Evolutionary conservation across 139 green algal species (phyloP), one percentile per base, ranked within the genome.

Genomic region (Picochlorum sp.): DNA sequence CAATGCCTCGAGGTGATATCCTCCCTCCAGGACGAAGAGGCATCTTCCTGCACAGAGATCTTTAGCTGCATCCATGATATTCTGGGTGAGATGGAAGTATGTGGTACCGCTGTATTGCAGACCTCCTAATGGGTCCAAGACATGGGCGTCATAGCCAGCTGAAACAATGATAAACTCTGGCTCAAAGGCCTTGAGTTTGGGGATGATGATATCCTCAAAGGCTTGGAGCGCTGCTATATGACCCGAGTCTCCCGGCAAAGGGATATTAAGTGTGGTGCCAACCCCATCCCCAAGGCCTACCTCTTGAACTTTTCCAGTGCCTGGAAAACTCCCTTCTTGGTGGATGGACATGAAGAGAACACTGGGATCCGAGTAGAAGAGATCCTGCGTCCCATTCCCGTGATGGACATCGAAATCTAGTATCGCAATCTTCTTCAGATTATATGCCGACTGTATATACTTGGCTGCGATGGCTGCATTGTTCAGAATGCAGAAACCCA

Each of bases 371-470:
- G 74, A 52, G 31, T 84, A 83, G 54, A 97, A 96, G 9, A 81
- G 60, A 10, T 94, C 91, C 37, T 90, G 69, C 0, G 85, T 93
- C 66, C 88, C 88, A 55, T 91, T 90, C 60, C 83, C 83, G 45
- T 90, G 84, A 63, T 93, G 87, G 10, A 95, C 88, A 68, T 95
- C 90, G 65, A 90, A 95, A 66, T 97, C 91, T 23, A 92, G 76
- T 1, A 97, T 87, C 24, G 87, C 50, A 9, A 97, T 82, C 62
- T 68, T 72, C 15, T 71, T 37, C n/a, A 80, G 18, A 3, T 60
- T 60, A 56, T 77, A 72, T 5, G 3, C 21, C 24, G 65, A 28
- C 69, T 79, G 74, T 0, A 80, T 82, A 31, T 94, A 71, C 10
- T 71, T 65, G 1, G 78, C 86, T n/a, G 90, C 86, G 4, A 95